A percentile compares a stretch with the other conserved stretches of the same genome.
Evolutionary conservation across 1,284 basidiomycete species (phyloP).

Genomic region (Apiotrichum brassicae): DNA sequence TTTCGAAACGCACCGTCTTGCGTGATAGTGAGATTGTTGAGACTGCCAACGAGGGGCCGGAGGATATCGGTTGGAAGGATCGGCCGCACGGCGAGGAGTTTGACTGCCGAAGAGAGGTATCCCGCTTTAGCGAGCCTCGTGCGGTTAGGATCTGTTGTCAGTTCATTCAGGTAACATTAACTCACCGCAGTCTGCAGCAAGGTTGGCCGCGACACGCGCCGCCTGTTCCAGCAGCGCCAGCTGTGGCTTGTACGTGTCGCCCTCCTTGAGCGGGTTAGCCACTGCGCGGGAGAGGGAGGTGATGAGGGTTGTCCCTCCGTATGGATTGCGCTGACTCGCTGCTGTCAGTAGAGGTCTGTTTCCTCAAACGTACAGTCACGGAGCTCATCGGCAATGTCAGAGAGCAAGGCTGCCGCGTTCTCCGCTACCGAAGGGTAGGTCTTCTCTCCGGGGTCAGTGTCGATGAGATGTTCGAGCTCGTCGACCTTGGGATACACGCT

Average conservation of each 20-base stretch:
- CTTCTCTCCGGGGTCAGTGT: neutral
- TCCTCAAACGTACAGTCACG: constrained; percentile 18
- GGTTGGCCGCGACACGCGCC: constrained; percentile 36
- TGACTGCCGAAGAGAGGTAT: constrained; percentile 11
- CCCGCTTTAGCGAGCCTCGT: constrained; percentile 12
- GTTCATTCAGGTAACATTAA: neutral
- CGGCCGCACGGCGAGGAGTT: neutral
- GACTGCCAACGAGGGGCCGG: constrained; percentile 24
- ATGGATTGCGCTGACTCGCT: constrained; percentile 4
- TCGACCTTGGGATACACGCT: constrained; percentile 1
- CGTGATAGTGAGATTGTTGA: constrained; percentile 32
- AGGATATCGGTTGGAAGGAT: neutral
- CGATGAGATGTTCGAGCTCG: constrained; percentile 8
- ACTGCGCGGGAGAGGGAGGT: neutral
- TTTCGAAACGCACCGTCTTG: constrained; percentile 25
- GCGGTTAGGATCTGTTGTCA: constrained; percentile 25
- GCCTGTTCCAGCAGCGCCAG: constrained; percentile 19
- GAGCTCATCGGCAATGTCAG: constrained; percentile 15
- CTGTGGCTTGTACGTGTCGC: neutral
- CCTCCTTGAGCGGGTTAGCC: neutral
- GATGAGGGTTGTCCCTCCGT: constrained; percentile 8
- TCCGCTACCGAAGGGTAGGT: neutral
- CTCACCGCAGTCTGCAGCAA: constrained; percentile 33
- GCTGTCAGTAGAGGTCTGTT: neutral
- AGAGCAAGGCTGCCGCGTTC: constrained; percentile 5